Evolutionary conservation across 495 filamentous ascomycete genomes (phyloP), one percentile per base, ranked within the genome.

Genomic region (Corynascus novoguineensis): DNA sequence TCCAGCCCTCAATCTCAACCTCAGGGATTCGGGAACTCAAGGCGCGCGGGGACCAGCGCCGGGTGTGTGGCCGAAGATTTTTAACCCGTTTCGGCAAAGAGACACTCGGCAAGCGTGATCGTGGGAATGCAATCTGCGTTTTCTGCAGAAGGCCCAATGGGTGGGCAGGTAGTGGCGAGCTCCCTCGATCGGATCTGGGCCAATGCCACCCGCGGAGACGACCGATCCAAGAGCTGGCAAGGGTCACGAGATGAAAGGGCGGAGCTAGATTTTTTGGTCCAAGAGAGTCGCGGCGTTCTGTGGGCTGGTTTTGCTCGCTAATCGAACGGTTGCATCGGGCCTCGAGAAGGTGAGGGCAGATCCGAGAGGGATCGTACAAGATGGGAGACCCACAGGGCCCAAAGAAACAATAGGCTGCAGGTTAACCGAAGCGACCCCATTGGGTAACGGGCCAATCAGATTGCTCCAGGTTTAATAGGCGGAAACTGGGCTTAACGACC

Each of bases 321-420:
- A 70, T 70, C 67, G 67, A 70, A 61, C 61, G 57, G 67, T 60
- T 57, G 65, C 63, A 68, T 66, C 67, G 63, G 57, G 51, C 47
- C 48, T 49, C 27, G 24, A 32, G 10, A 29, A 45, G 28, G 24
- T 52, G 17, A 62, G 49, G 58, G 41, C 34, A 62, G 63, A 64
- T 62, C 59, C 60, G 55, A 61, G 60, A 28, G 55, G 17, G 15
- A 40, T 25, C 48, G 55, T 54, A 41, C 48, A 50, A 58, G 57
- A 50, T 29, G 45, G 45, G 1, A 10, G 28, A 29, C 27, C 14
- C 46, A 60, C 41, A 54, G 53, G 28, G 17, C 27, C 14, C 46
- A 60, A 46, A 54, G 53, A 53, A 66, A 57, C 53, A 10, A 48
- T 58, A 60, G 40, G 38, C 53, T 61, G 50, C 38, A 58, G 50